Percentiles rank a stretch among this genome's conserved stretches.
These are phyloP conservation scores for Candida insectorum DNA, from an alignment of 805 yeast species.

Conservation along the genomic window DNA sequence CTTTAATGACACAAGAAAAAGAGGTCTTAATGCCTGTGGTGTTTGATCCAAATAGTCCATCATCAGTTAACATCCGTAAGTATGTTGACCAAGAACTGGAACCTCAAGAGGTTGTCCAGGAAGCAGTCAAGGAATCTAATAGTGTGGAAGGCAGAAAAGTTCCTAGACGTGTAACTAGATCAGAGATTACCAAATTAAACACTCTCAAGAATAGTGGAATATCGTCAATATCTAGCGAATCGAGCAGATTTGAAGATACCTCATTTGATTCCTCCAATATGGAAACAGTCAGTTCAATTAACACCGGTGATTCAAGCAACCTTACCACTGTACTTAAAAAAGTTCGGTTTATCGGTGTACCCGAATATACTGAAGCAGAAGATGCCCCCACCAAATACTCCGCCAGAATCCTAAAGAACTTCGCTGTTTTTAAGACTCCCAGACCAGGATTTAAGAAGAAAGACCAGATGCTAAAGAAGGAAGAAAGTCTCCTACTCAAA, in stretches of 20 bases:
- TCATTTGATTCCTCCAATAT: not conserved
- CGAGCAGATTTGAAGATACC: not conserved
- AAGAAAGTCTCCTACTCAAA: slow-evolving; percentile 35
- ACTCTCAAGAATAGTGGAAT: slow-evolving; percentile 28
- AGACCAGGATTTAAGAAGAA: slow-evolving; percentile 24
- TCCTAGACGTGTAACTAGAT: slow-evolving; percentile 15
- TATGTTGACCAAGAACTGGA: slow-evolving; percentile 10
- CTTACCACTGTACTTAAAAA: slow-evolving; percentile 29
- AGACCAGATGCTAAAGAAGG: slow-evolving; percentile 36
- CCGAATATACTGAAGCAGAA: slow-evolving; percentile 49
- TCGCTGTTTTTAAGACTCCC: slow-evolving; percentile 32
- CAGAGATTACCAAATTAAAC: slow-evolving; percentile 24
- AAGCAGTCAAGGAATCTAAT: not conserved
- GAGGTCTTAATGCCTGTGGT: slow-evolving; percentile 33
- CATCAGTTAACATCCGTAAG: slow-evolving; percentile 14
- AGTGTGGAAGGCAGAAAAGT: not conserved
- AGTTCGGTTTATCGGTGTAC: slow-evolving; percentile 53
- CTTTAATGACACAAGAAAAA: slow-evolving; percentile 35
- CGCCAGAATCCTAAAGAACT: slow-evolving; percentile 33
- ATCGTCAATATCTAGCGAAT: not conserved
- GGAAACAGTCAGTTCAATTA: not conserved
- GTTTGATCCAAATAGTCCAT: slow-evolving; percentile 39
- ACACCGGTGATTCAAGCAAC: not conserved
- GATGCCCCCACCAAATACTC: slow-evolving; percentile 50
- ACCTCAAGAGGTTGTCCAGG: not conserved